A percentile compares a stretch with the other conserved stretches of the same genome.
Evolutionary conservation across 2,329 filamentous ascomycete genomes (phyloP).

Genomic region (Fusarium musae): DNA sequence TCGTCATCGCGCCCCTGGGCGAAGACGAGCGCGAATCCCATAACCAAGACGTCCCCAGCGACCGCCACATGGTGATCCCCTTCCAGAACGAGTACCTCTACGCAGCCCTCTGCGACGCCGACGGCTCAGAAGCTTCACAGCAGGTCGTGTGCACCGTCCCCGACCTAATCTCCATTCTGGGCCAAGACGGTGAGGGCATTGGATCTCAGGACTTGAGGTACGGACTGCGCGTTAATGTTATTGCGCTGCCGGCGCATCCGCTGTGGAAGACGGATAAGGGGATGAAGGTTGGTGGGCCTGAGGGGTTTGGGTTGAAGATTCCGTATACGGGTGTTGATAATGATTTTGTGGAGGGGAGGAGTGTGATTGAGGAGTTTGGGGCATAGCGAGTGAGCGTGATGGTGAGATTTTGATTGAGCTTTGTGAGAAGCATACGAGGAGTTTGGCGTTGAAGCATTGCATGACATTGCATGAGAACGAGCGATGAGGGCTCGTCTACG

Average conservation of each 20-base stretch:
- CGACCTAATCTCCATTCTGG: conserved; percentile 51
- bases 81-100: conserved; percentile 57
- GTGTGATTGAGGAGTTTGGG: conserved; percentile 63
- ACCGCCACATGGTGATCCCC: conserved; percentile 52
- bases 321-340: conserved; percentile 44
- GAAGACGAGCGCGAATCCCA: conserved; percentile 46
- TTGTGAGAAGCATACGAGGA: not conserved
- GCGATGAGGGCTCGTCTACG: not conserved
- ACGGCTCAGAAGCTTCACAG: conserved; percentile 45
- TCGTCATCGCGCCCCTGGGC: conserved; percentile 48
- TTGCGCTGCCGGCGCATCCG: conserved; percentile 61
- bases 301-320: conserved; percentile 50
- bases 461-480: not conserved
- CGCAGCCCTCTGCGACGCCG: conserved; percentile 48
- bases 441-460: not conserved
- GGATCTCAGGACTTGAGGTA: conserved; percentile 63
- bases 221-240: conserved; percentile 61
- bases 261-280: conserved; percentile 58
- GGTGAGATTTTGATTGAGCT: not conserved
- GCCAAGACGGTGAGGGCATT: conserved; percentile 60
- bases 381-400: not conserved
- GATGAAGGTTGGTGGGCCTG: conserved; percentile 49
- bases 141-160: conserved; percentile 52
- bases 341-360: conserved; percentile 57
- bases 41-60: conserved; percentile 18